phyloP scores from a whole-genome alignment of 2,329 filamentous ascomycete genomes.

The Xylaria multiplex region DNA sequence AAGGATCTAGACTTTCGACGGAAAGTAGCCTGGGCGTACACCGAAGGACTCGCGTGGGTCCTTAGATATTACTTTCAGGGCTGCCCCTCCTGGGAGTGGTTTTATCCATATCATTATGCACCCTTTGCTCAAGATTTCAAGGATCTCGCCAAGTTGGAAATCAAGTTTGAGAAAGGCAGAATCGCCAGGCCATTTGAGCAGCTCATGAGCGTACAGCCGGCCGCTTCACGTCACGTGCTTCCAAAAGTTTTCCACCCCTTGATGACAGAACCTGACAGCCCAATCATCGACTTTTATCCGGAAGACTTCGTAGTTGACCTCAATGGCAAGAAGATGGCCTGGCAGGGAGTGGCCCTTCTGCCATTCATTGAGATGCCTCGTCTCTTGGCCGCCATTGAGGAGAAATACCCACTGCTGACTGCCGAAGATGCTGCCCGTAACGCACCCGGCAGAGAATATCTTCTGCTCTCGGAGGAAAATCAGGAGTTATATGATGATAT shows the following conservation, averaged over 20 bases:
- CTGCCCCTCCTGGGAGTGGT: slow-evolving; percentile 99
- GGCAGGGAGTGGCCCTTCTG: slow-evolving; percentile 93
- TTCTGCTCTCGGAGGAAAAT: slow-evolving; percentile 86
- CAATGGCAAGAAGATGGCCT: slow-evolving; percentile 98
- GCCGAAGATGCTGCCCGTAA: slow-evolving; percentile 83
- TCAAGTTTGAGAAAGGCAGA: slow-evolving; percentile 83
- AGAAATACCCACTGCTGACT: slow-evolving; percentile 82
- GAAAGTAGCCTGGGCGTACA: slow-evolving; percentile 89
- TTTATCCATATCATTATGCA: slow-evolving; percentile 97
- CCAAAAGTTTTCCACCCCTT: slow-evolving; percentile 88
- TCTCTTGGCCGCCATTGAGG: slow-evolving; percentile 81
- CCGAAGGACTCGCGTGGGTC: slow-evolving; percentile 95
- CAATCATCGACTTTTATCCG: slow-evolving; percentile 97
- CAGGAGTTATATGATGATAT: slow-evolving; percentile 84
- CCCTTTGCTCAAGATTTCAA: slow-evolving; percentile 97
- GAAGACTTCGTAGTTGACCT: slow-evolving; percentile 92
- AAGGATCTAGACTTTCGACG: slow-evolving; percentile 87
- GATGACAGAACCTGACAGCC: slow-evolving; percentile 87
- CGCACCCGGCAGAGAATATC: slow-evolving; percentile 78
- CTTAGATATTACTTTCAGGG: slow-evolving; percentile 97
- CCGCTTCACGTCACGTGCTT: slow-evolving; percentile 90
- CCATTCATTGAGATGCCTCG: slow-evolving; percentile 96
- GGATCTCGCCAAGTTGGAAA: slow-evolving; percentile 79
- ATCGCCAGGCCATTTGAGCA: slow-evolving; percentile 96
- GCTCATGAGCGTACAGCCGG: slow-evolving; percentile 96